phyloP scores from a whole-genome alignment of 2,329 filamentous ascomycete species.

The Atkinsonella hypoxylon region DNA sequence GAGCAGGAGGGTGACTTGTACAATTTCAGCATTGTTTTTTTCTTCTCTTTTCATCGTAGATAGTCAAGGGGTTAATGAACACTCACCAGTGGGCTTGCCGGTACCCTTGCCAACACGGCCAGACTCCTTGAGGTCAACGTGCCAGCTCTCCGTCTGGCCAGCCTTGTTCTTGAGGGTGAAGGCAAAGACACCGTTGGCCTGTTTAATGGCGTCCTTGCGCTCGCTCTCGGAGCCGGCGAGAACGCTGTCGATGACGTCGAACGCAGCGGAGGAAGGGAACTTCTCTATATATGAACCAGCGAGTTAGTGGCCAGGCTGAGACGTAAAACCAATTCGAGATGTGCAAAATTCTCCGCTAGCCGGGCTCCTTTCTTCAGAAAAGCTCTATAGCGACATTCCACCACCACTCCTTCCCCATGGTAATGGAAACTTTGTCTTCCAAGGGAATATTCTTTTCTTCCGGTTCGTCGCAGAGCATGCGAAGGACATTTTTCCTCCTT shows the following conservation, averaged over 20 bases:
- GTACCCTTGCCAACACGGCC: constrained; percentile 70
- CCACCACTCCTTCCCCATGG: too few species aligned
- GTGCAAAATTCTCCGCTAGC: too few species aligned
- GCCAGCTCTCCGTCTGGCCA: constrained; percentile 75
- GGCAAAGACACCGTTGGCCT: constrained; percentile 75
- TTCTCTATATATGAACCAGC: constrained; percentile 40
- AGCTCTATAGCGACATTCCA: too few species aligned
- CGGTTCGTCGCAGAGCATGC: not conserved
- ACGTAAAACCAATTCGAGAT: too few species aligned
- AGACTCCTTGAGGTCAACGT: constrained; percentile 88
- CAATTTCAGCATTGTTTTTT: not conserved
- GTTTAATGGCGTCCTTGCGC: constrained; percentile 79
- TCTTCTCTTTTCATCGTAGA: not conserved
- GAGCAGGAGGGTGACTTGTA: constrained; percentile 67
- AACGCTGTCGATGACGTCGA: constrained; percentile 71
- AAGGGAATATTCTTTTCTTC: not conserved
- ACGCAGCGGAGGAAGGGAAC: constrained; percentile 83
- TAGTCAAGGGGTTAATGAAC: not conserved
- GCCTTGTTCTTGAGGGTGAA: constrained; percentile 85
- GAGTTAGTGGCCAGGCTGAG: too few species aligned
- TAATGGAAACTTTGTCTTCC: too few species aligned
- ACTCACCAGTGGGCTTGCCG: constrained; percentile 70
- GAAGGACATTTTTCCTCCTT: not conserved
- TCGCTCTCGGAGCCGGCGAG: constrained; percentile 59
- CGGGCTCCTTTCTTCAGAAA: too few species aligned